A percentile compares a stretch with the other conserved stretches of the same genome.
These are phyloP conservation scores for Trichoderma arundinaceum DNA, from an alignment of 2,329 filamentous ascomycete genomes.

Conservation along the genomic window DNA sequence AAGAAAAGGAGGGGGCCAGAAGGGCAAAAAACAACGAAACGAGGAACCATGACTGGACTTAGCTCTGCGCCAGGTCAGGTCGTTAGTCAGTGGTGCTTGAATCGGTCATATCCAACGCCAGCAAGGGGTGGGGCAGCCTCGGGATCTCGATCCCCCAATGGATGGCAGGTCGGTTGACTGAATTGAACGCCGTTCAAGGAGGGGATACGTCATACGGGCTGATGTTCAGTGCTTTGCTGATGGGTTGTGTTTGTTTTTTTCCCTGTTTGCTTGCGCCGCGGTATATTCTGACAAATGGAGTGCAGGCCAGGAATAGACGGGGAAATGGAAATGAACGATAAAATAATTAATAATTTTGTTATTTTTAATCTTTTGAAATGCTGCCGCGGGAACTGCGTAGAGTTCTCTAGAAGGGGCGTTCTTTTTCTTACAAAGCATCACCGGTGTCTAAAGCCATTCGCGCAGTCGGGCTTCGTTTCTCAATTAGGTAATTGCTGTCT, in stretches of 20 bases:
- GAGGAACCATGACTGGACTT: slow-evolving; percentile 6
- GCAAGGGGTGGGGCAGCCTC: neutral
- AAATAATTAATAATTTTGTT: neutral
- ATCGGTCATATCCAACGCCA: slow-evolving; percentile 2
- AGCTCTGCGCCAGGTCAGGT: neutral
- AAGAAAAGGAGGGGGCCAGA: neutral
- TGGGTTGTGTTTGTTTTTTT: neutral
- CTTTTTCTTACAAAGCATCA: no score
- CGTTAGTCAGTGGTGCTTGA: slow-evolving; percentile 11
- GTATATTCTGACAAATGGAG: neutral
- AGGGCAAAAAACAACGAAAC: neutral
- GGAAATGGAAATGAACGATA: neutral
- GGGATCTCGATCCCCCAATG: slow-evolving; percentile 14
- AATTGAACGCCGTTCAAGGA: no score
- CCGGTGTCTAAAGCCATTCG: no score
- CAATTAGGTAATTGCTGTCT: no score
- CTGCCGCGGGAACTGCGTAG: neutral
- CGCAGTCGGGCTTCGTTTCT: no score
- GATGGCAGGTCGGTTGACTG: neutral
- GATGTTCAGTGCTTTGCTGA: neutral
- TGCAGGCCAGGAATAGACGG: neutral
- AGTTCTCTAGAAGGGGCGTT: no score
- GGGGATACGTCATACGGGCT: slow-evolving; percentile 13
- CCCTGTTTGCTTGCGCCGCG: neutral
- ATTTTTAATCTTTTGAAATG: neutral